Percentiles rank a stretch among this genome's conserved stretches.
These are phyloP conservation scores for Onygenales sp. DNA, from an alignment of 2,329 filamentous ascomycete species.

Conservation along the genomic window DNA sequence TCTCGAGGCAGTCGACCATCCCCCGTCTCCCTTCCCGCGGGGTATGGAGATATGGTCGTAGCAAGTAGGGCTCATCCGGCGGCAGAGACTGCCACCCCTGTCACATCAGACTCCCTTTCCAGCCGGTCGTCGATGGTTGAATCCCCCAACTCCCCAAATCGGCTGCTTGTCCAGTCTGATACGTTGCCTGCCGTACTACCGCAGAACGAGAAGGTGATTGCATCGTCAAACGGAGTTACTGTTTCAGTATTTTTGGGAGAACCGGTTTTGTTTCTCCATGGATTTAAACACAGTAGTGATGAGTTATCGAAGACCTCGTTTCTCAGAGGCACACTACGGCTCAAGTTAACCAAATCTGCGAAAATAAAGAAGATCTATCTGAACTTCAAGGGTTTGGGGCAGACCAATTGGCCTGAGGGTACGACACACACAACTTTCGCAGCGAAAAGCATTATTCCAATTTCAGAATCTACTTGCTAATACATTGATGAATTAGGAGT, in stretches of 20 bases:
- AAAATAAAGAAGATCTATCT: constrained; percentile 90
- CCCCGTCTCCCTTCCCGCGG: constrained; percentile 25
- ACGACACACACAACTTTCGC: constrained; percentile 2
- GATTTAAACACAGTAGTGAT: constrained; percentile 38
- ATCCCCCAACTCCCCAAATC: constrained; percentile 17
- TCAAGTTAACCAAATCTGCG: constrained; percentile 76
- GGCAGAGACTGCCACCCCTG: constrained; percentile 2
- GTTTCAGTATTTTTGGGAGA: constrained; percentile 39
- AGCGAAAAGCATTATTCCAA: constrained; percentile 4
- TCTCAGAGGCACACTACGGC: constrained; percentile 69
- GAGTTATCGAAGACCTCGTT: constrained; percentile 65
- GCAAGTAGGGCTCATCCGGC: constrained; percentile 6
- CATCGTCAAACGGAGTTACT: constrained; percentile 39
- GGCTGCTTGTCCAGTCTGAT: constrained; percentile 7
- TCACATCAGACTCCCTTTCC: neutral
- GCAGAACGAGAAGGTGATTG: constrained; percentile 38
- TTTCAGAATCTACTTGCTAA: neutral
- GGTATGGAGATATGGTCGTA: constrained; percentile 24
- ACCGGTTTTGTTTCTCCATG: constrained; percentile 40
- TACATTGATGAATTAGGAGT: constrained; percentile 47
- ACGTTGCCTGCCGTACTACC: constrained; percentile 23
- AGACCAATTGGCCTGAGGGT: constrained; percentile 94
- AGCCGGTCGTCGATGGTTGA: constrained; percentile 6
- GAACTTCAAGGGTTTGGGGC: constrained; percentile 73
- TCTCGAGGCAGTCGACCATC: constrained; percentile 23